Evolutionary conservation across 768 basidiomycete genomes (phyloP).

Genomic region (Glaciozyma antarctica): DNA sequence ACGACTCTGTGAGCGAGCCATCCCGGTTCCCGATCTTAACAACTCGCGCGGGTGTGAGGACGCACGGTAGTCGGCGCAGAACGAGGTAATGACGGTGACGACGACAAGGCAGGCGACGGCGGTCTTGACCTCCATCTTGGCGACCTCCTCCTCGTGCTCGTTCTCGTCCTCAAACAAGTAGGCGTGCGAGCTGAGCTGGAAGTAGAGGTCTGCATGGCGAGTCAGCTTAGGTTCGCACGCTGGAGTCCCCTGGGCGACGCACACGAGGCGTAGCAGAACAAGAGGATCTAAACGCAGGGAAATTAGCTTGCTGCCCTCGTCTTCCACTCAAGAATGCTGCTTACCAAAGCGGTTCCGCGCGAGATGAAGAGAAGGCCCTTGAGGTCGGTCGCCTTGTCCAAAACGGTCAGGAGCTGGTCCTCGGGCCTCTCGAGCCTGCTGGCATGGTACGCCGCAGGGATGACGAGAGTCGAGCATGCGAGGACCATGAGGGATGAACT

Average conservation of each 20-base stretch:
- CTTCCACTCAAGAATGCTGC: background rate
- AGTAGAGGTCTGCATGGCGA: slow-evolving; percentile 52
- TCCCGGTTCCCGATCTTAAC: no score
- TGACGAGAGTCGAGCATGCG: slow-evolving; percentile 76
- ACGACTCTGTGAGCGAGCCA: background rate
- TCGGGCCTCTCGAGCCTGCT: slow-evolving; percentile 18
- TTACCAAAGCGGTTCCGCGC: slow-evolving; percentile 64
- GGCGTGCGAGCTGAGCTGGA: slow-evolving; percentile 71
- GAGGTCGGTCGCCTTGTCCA: slow-evolving; percentile 37
- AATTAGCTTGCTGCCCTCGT: background rate
- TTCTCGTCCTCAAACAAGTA: slow-evolving; percentile 50
- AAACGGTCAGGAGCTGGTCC: slow-evolving; percentile 6
- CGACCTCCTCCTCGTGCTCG: slow-evolving; percentile 43
- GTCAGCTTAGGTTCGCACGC: background rate
- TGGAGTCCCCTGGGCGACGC: slow-evolving; percentile 3
- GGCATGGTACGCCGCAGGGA: slow-evolving; percentile 69
- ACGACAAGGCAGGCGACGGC: slow-evolving; percentile 56
- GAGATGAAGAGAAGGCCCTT: slow-evolving; percentile 57
- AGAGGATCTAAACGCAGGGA: slow-evolving; percentile 40
- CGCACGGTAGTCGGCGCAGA: slow-evolving; percentile 79
- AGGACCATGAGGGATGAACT: slow-evolving; percentile 49
- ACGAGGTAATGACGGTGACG: slow-evolving; percentile 71
- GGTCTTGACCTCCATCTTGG: slow-evolving; percentile 61
- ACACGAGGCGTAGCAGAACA: slow-evolving; percentile 56
- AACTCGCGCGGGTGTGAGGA: background rate